These are phyloP conservation scores for Pochonia chlamydosporia DNA, from an alignment of 2,329 filamentous ascomycete species.

Conservation along the genomic window DNA sequence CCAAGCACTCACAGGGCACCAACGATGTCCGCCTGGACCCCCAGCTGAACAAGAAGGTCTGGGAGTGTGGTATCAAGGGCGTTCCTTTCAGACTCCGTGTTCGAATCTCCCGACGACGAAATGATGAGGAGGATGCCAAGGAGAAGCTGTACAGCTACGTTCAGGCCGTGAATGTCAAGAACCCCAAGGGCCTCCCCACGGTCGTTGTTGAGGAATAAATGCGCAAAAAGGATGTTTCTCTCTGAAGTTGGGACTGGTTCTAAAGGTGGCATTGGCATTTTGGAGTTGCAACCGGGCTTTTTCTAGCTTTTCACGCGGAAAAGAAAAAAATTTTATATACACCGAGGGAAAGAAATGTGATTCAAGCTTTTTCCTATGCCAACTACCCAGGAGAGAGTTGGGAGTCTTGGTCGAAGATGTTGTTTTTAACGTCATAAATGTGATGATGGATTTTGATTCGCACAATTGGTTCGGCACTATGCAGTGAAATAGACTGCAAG, in stretches of 20 bases:
- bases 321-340: slow-evolving; percentile 20
- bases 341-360: slow-evolving; percentile 24
- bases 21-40: slow-evolving; percentile 96
- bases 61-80: slow-evolving; percentile 98
- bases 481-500: neutral
- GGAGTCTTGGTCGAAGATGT: slow-evolving; percentile 1
- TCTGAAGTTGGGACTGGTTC: slow-evolving; percentile 32
- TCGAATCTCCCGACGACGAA: slow-evolving; percentile 98
- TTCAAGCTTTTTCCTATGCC: slow-evolving; percentile 18
- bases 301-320: slow-evolving; percentile 36
- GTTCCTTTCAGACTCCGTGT: slow-evolving; percentile 95
- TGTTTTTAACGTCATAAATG: slow-evolving; percentile 4
- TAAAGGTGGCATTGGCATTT: slow-evolving; percentile 39
- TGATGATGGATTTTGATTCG: slow-evolving; percentile 7
- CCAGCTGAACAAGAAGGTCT: slow-evolving; percentile 99
- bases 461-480: neutral
- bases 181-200: slow-evolving; percentile 95
- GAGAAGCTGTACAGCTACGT: slow-evolving; percentile 99
- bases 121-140: slow-evolving; percentile 99
- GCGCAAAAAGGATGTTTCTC: slow-evolving; percentile 24
- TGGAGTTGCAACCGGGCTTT: slow-evolving; percentile 39
- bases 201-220: slow-evolving; percentile 73
- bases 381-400: neutral
- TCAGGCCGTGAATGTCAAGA: slow-evolving; percentile 99
- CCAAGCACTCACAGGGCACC: slow-evolving; percentile 64